Conservation (phyloP, 2,329 filamentous ascomycete genomes). For the Balansia obtecta region DNA sequence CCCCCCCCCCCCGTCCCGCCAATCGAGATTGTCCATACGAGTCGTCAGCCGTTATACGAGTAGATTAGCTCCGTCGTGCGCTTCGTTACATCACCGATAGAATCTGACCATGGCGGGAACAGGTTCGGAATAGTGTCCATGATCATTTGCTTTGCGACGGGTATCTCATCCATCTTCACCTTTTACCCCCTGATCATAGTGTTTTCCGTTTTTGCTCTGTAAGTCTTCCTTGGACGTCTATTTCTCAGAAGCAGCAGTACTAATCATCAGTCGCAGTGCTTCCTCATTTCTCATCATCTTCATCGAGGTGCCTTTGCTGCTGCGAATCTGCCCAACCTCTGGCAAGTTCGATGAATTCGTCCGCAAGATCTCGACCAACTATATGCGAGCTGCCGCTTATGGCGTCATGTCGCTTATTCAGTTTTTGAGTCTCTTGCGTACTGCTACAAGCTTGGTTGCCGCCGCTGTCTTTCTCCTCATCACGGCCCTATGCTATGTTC, state of each 20-base stretch:
- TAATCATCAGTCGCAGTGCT: constrained; percentile 32
- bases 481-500: constrained; percentile 66
- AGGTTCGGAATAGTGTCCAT: constrained; percentile 61
- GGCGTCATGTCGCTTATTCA: constrained; percentile 67
- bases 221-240: constrained; percentile 18
- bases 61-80: too few species aligned
- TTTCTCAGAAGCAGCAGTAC: neutral
- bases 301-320: constrained; percentile 82
- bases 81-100: neutral
- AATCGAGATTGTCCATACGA: neutral
- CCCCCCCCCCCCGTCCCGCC: too few species aligned
- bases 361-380: constrained; percentile 88
- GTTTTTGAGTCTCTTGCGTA: constrained; percentile 63
- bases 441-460: constrained; percentile 65
- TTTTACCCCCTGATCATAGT: constrained; percentile 34
- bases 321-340: constrained; percentile 96
- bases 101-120: constrained; percentile 2
- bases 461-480: constrained; percentile 71
- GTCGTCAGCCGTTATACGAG: too few species aligned
- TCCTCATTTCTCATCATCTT: constrained; percentile 68
- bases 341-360: constrained; percentile 78
- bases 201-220: constrained; percentile 43
- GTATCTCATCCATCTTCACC: constrained; percentile 55
- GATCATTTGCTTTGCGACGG: constrained; percentile 57
- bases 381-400: constrained; percentile 88